Percentiles rank a stretch among this genome's conserved stretches.
phyloP scores from a whole-genome alignment of 2,329 filamentous ascomycete genomes.

The Oidium heveae region DNA sequence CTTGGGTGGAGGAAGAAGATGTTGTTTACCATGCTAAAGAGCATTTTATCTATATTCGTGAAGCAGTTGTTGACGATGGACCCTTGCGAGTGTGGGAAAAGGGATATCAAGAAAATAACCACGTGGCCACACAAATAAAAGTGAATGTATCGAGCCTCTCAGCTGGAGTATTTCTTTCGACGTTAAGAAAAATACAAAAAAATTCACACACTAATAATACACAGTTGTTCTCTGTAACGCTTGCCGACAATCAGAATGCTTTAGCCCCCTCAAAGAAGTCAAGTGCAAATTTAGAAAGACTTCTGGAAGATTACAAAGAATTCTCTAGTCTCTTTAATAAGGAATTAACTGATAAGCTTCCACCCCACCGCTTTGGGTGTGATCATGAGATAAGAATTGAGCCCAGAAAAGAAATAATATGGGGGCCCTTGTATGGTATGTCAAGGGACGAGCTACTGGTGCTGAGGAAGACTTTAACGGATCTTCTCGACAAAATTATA shows the following conservation, averaged over 20 bases:
- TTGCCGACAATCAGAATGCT: neutral
- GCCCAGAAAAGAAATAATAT: neutral
- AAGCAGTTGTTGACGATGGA: neutral
- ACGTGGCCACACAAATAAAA: neutral
- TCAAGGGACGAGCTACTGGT: neutral
- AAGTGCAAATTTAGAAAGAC: neutral
- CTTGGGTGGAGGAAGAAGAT: neutral
- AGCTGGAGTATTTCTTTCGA: neutral
- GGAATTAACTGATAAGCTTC: neutral
- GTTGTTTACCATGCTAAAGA: neutral
- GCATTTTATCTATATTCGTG: neutral
- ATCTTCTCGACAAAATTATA: neutral
- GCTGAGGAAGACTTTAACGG: neutral
- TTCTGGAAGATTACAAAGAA: neutral
- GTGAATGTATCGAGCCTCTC: neutral
- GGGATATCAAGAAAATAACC: neutral
- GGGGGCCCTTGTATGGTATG: neutral
- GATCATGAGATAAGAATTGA: constrained; percentile 1
- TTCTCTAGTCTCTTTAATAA: neutral
- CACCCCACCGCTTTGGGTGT: neutral
- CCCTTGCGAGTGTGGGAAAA: neutral
- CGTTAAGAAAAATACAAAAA: neutral
- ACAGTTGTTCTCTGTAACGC: neutral
- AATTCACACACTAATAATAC: neutral
- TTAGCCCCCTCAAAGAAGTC: neutral